phyloP scores from a whole-genome alignment of 495 filamentous ascomycete genomes.

The Alectoria sarmentosa region DNA sequence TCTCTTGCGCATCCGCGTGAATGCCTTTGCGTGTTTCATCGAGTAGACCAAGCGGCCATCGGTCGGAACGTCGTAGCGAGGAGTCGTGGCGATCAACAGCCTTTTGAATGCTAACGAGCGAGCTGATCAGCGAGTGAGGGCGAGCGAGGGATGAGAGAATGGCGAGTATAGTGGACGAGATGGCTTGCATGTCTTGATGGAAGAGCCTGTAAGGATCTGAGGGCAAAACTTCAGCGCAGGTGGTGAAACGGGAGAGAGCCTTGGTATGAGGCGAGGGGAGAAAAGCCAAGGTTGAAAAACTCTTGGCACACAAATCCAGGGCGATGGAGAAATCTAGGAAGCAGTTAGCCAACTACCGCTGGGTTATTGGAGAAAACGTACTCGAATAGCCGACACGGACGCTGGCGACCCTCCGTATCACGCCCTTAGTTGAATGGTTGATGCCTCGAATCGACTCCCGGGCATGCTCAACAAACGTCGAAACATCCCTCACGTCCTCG shows the following conservation, averaged over 20 bases:
- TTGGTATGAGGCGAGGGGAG: constrained; percentile 60
- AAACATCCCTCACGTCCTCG: constrained; percentile 83
- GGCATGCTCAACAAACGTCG: constrained; percentile 84
- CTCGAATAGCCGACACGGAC: constrained; percentile 49
- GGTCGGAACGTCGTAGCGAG: constrained; percentile 61
- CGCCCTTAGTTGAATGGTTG: constrained; percentile 70
- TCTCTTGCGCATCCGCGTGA: constrained; percentile 71
- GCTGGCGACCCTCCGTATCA: constrained; percentile 62
- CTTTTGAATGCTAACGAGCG: constrained; percentile 56
- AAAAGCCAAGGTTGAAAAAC: constrained; percentile 49
- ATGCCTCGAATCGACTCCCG: constrained; percentile 79
- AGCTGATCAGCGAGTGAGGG: constrained; percentile 68
- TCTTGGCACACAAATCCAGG: constrained; percentile 38
- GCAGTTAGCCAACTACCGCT: background rate
- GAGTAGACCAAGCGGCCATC: constrained; percentile 76
- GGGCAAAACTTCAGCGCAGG: constrained; percentile 57
- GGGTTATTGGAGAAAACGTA: constrained; percentile 29
- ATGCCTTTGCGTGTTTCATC: constrained; percentile 82
- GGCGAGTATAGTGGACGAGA: constrained; percentile 71
- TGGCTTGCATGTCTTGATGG: constrained; percentile 64
- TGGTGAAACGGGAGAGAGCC: constrained; percentile 67
- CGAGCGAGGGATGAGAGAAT: constrained; percentile 73
- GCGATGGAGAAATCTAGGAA: constrained; percentile 26
- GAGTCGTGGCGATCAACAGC: constrained; percentile 67
- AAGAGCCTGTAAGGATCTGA: constrained; percentile 69